Base-by-base conservation (phyloP, 148 eudicot genomes). In the Rheum nobile region DNA sequence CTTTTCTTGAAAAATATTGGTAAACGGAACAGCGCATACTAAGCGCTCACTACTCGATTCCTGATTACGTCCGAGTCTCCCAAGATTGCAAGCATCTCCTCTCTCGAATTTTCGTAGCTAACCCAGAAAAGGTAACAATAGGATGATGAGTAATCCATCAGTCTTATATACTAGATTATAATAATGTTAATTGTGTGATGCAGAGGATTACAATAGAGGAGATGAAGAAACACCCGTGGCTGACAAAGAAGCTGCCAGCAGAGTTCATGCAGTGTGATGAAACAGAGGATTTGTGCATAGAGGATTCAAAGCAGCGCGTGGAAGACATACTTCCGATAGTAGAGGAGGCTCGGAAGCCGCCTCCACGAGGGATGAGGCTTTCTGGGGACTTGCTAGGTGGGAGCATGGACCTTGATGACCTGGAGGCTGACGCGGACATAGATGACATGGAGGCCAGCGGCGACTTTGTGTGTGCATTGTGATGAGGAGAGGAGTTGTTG, bases 121-220 rank as follows among this genome's bases (percentile, higher is more conserved):
- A 88, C 42, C 96, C 96, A 0, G 91, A 85, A 82, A 88, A 88
- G 96, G 96, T 84, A 28, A 34, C 28, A 28, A 26, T 43, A 35
- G n/a, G n/a, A n/a, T n/a, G n/a, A n/a, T n/a, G n/a, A n/a, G n/a
- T n/a, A n/a, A n/a, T n/a, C n/a, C n/a, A n/a, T n/a, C n/a, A n/a
- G n/a, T n/a, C n/a, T n/a, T n/a, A 43, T 43, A 13, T 0, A 19
- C 54, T 47, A 16, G 14, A 1, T 47, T 3, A 4, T 47, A 4
- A 29, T 61, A 12, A 0, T 0, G 11, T 61, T 61, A 7, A 8
- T 41, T 65, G 41, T 16, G 70, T 65, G 6, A 31, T 65, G 39
- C 71, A 91, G 96, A 87, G 96, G 73, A 85, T 88, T 77, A 88
- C 83, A 43, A 87, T 91, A n/a, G 87, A 87, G 34, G 96, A 88